These are phyloP conservation scores for Spergularia azorica DNA, from an alignment of 179 eudicot genomes.

Conservation along the genomic window DNA sequence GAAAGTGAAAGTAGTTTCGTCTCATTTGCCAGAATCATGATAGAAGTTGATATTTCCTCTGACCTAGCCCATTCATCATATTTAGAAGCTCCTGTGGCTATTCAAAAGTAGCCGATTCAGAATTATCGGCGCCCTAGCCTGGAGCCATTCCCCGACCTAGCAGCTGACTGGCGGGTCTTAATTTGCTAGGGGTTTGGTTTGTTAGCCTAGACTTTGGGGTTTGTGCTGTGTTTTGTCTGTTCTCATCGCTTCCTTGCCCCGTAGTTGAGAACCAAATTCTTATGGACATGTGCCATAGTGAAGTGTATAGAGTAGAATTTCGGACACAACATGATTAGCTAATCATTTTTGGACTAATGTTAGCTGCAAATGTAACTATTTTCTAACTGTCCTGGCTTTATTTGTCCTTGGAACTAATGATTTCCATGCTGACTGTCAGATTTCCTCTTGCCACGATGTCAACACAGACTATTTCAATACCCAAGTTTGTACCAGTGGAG, in stretches of 20 bases:
- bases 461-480: constrained; percentile 40
- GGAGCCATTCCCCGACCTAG: too few species aligned
- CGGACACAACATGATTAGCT: neutral
- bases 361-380: neutral
- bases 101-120: too few species aligned
- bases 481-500: constrained; percentile 73
- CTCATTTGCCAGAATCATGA: too few species aligned
- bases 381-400: neutral
- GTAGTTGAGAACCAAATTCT: neutral
- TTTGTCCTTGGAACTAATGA: constrained; percentile 1
- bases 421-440: constrained; percentile 29
- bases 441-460: constrained; percentile 52
- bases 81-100: too few species aligned
- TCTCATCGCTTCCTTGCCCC: neutral
- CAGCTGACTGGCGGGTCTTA: neutral
- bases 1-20: too few species aligned
- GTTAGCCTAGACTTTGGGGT: neutral
- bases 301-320: too few species aligned
- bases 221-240: neutral
- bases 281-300: neutral
- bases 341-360: neutral
- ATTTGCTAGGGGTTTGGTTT: neutral
- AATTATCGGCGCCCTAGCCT: too few species aligned
- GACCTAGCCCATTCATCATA: too few species aligned
- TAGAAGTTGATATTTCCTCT: too few species aligned